phyloP scores from a whole-genome alignment of 441 rosid species.

The Hypseocharis bilobata region DNA sequence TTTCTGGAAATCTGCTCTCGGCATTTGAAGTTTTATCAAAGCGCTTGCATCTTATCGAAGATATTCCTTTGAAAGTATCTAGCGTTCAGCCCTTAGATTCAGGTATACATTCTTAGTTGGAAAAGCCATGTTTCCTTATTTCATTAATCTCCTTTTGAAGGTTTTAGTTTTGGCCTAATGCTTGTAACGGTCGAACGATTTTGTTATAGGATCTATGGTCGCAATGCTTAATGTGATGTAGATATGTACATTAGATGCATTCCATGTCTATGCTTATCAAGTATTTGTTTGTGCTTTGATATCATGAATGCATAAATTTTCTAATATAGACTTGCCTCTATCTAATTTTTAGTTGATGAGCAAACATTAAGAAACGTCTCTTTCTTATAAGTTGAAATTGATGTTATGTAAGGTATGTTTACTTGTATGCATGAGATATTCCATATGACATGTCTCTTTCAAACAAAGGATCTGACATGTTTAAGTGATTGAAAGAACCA shows the following conservation, averaged over 20 bases:
- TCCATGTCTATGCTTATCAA: no score
- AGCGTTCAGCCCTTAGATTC: slow-evolving; percentile 76
- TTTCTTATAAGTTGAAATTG: no score
- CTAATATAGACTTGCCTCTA: neutral
- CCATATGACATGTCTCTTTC: neutral
- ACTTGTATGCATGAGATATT: neutral
- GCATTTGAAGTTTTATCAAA: slow-evolving; percentile 63
- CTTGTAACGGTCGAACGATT: neutral
- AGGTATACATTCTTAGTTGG: slow-evolving; percentile 36
- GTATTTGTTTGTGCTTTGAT: no score
- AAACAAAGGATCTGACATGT: no score
- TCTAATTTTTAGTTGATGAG: neutral
- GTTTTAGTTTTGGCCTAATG: neutral
- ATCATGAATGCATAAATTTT: neutral
- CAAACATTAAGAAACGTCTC: no score
- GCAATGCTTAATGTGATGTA: no score
- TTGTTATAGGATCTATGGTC: no score
- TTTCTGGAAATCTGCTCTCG: slow-evolving; percentile 46
- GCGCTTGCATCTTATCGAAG: slow-evolving; percentile 58
- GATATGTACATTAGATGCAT: no score
- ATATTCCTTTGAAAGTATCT: slow-evolving; percentile 70
- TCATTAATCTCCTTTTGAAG: neutral
- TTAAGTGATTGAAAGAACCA: no score
- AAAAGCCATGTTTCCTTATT: neutral
- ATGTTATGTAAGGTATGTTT: neutral